Conservation (phyloP, 202 grass and related monocot genomes). For the Bolboschoenoplectus hybrid region DNA sequence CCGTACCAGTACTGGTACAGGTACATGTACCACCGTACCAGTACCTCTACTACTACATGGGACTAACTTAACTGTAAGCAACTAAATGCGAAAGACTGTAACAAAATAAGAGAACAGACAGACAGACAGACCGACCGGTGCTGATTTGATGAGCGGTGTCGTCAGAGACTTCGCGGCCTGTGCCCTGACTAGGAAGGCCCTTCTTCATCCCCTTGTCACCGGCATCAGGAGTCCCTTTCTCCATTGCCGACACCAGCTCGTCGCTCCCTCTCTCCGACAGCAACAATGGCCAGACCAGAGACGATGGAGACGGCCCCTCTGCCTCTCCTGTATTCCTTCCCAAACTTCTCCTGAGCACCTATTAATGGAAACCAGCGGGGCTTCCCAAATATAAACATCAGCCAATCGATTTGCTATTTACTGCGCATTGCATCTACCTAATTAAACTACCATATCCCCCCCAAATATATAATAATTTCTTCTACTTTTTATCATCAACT, state of each 20-base stretch:
- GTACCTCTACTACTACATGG: background rate
- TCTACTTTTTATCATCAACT: background rate
- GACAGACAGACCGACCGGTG: constrained; percentile 49
- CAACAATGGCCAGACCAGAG: constrained; percentile 34
- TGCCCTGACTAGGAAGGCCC: background rate
- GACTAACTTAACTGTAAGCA: background rate
- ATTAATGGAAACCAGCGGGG: constrained; percentile 37
- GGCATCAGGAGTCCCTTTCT: background rate
- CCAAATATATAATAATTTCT: background rate
- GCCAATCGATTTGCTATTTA: constrained; percentile 23
- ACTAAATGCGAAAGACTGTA: background rate
- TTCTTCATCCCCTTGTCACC: background rate
- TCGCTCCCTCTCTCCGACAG: background rate
- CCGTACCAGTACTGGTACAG: background rate
- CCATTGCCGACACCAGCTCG: background rate
- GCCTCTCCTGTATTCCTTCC: background rate
- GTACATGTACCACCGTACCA: background rate
- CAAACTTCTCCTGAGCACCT: constrained; percentile 21
- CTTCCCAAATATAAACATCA: constrained; percentile 44
- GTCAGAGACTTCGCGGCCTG: constrained; percentile 36
- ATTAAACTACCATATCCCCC: background rate
- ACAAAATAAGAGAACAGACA: background rate
- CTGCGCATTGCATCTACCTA: background rate
- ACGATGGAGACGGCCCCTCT: background rate
- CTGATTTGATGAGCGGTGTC: constrained; percentile 94